Conservation (phyloP, 176 grass and related monocot genomes). For the Aegilops longissima region DNA sequence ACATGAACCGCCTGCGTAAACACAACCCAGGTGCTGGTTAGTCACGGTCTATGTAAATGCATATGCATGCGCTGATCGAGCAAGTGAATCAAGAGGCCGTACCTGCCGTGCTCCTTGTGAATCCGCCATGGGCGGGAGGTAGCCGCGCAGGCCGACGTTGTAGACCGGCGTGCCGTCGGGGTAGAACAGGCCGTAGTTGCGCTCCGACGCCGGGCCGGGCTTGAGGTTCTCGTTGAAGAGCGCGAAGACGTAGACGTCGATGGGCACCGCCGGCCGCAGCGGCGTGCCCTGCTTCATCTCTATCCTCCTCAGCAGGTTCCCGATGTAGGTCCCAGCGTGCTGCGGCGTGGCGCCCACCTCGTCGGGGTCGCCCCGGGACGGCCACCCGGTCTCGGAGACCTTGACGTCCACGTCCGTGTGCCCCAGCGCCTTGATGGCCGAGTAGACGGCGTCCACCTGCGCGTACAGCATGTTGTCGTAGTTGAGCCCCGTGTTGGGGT, state of each 20-base stretch:
- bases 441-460: conserved; percentile 85
- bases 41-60: not conserved
- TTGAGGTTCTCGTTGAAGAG: conserved; percentile 82
- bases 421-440: conserved; percentile 60
- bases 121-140: conserved; percentile 17
- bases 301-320: conserved; percentile 59
- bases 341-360: conserved; percentile 63
- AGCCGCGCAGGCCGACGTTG: conserved; percentile 25
- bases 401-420: conserved; percentile 55
- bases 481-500: conserved; percentile 39
- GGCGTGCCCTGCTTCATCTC: conserved; percentile 70
- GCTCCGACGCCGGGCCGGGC: conserved; percentile 66
- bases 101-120: conserved; percentile 2
- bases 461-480: conserved; percentile 93
- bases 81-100: not conserved
- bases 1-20: conserved; percentile 46
- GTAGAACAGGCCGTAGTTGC: conserved; percentile 79
- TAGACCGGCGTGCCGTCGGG: conserved; percentile 67
- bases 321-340: conserved; percentile 63
- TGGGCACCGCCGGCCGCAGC: conserved; percentile 52
- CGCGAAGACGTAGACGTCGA: conserved; percentile 82
- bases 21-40: not conserved
- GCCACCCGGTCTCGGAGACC: conserved; percentile 86
- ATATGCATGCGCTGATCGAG: not conserved
- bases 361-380: conserved; percentile 64